phyloP scores from a whole-genome alignment of 2,329 filamentous ascomycete species.

The Knoxdaviesia capensis region DNA sequence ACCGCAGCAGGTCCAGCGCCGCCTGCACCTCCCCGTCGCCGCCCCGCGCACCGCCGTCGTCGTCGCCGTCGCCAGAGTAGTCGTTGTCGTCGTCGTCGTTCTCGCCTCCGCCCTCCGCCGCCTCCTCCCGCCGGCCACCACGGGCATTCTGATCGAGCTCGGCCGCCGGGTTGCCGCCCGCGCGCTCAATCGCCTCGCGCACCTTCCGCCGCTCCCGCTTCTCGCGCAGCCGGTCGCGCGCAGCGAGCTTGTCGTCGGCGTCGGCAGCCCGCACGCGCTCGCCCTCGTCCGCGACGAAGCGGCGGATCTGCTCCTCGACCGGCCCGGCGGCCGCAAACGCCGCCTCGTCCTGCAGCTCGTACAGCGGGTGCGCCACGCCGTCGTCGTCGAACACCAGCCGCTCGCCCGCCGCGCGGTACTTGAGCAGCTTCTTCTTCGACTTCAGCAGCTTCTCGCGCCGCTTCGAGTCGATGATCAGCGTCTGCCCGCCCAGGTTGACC shows the following conservation, averaged over 20 bases:
- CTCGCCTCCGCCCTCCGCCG: constrained; percentile 10
- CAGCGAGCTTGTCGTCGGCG: constrained; percentile 61
- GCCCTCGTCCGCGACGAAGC: constrained; percentile 60
- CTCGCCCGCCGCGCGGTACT: constrained; percentile 69
- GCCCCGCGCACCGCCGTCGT: constrained; percentile 7
- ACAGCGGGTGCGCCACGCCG: constrained; percentile 63
- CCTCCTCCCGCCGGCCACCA: constrained; percentile 23
- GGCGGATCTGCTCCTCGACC: constrained; percentile 53
- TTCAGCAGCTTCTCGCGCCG: constrained; percentile 87
- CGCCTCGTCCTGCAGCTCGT: constrained; percentile 73
- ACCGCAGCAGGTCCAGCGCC: constrained; percentile 35
- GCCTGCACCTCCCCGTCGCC: constrained; percentile 25
- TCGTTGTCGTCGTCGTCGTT: constrained; percentile 5
- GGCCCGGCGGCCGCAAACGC: constrained; percentile 58
- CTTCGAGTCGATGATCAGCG: constrained; percentile 79
- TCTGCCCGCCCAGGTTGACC: constrained; percentile 47
- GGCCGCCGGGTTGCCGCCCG: constrained; percentile 9
- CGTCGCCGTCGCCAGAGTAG: not conserved
- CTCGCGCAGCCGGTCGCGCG: constrained; percentile 57
- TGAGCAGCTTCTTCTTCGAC: constrained; percentile 84
- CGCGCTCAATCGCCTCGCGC: constrained; percentile 22
- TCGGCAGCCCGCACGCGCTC: constrained; percentile 56
- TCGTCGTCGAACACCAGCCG: constrained; percentile 89
- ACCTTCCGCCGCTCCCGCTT: constrained; percentile 58
- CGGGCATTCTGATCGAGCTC: constrained; percentile 20